Conservation (phyloP, 129 eudicot species). For the Centaurea solstitialis region DNA sequence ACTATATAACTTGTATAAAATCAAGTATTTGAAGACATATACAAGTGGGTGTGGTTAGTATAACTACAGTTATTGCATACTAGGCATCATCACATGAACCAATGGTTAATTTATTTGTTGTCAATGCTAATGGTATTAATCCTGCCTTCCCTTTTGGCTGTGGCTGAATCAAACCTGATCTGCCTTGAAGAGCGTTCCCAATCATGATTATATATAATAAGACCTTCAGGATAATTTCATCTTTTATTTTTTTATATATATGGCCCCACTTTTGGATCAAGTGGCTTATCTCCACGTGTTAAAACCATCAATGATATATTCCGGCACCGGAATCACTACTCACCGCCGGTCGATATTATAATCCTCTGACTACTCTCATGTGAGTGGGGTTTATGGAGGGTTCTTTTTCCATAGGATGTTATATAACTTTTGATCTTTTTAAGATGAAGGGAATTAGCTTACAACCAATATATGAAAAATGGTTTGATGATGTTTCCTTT, state of each 20-base stretch:
- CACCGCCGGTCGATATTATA: constrained; percentile 32
- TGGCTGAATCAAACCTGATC: constrained; percentile 53
- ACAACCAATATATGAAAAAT: not conserved
- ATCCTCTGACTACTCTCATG: constrained; percentile 57
- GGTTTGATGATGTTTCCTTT: not conserved
- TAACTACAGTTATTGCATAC: constrained; percentile 15
- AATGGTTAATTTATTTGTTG: constrained; percentile 30
- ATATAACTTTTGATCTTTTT: constrained; percentile 11
- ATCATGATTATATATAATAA: constrained; percentile 32
- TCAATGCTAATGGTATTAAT: constrained; percentile 17
- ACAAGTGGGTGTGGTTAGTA: constrained; percentile 28
- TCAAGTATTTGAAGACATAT: too few relatives aligned
- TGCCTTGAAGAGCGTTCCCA: constrained; percentile 73
- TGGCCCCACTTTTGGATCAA: constrained; percentile 26
- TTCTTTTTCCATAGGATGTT: constrained; percentile 16
- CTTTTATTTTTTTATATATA: not conserved
- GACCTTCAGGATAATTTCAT: constrained; percentile 25
- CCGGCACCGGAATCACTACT: constrained; percentile 34
- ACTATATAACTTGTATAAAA: too few relatives aligned
- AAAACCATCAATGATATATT: constrained; percentile 5
- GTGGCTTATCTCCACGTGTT: constrained; percentile 47
- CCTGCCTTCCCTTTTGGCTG: constrained; percentile 22
- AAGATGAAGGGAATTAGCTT: constrained; percentile 32
- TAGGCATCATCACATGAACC: constrained; percentile 53
- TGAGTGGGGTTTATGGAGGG: constrained; percentile 51